Percentiles rank a stretch among this genome's conserved stretches.
phyloP scores from a whole-genome alignment of 768 basidiomycete genomes.

The Porphyrellus cyaneotinctus region DNA sequence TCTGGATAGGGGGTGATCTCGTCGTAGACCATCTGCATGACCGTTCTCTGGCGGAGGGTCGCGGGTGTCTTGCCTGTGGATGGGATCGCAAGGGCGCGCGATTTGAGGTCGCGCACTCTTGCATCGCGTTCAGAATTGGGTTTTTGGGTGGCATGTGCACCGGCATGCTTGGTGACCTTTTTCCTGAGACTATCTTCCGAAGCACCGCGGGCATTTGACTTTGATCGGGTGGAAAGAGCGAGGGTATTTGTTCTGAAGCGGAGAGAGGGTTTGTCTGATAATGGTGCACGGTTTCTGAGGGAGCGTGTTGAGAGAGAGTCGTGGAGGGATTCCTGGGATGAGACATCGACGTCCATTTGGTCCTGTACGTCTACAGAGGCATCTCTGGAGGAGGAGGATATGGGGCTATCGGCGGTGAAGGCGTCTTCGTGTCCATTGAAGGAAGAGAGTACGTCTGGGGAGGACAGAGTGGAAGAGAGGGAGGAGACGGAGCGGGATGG shows the following conservation, averaged over 20 bases:
- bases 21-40: slow-evolving; percentile 61
- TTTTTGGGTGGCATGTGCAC: slow-evolving; percentile 18
- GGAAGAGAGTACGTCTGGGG: slow-evolving; percentile 28
- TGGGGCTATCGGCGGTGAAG: slow-evolving; percentile 27
- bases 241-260: slow-evolving; percentile 22
- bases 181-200: slow-evolving; percentile 30
- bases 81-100: slow-evolving; percentile 30
- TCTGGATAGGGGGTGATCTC: slow-evolving; percentile 64
- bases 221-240: slow-evolving; percentile 27
- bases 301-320: slow-evolving; percentile 25
- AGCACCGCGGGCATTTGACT: slow-evolving; percentile 17
- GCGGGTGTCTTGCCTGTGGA: slow-evolving; percentile 44
- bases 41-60: slow-evolving; percentile 51
- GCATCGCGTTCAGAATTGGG: slow-evolving; percentile 29
- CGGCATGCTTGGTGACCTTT: slow-evolving; percentile 22
- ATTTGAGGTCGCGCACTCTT: slow-evolving; percentile 30
- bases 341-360: slow-evolving; percentile 27
- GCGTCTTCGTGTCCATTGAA: slow-evolving; percentile 31
- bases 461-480: slow-evolving; percentile 30
- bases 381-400: slow-evolving; percentile 33
- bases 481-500: slow-evolving; percentile 20
- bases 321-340: slow-evolving; percentile 27
- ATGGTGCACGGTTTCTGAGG: slow-evolving; percentile 22
- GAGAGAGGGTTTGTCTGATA: slow-evolving; percentile 25
- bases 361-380: slow-evolving; percentile 27